A percentile compares a stretch with the other conserved stretches of the same genome.
These are phyloP conservation scores for Aegle marmelos DNA, from an alignment of 345 rosid species.

Conservation along the genomic window DNA sequence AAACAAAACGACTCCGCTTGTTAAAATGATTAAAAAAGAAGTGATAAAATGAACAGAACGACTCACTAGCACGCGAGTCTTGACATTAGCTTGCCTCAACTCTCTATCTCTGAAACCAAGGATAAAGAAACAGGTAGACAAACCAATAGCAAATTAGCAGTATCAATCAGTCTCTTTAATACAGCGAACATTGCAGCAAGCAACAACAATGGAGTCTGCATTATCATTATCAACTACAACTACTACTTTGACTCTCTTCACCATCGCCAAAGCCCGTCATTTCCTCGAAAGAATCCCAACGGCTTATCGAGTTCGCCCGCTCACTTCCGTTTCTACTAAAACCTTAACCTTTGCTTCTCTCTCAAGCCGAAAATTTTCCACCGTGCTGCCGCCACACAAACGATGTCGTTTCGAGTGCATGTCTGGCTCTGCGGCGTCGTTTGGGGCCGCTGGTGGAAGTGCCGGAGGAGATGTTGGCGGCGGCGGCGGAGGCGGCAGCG, in stretches of 20 bases:
- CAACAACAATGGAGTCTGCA: conserved; percentile 44
- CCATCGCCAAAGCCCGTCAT: conserved; percentile 52
- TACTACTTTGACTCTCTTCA: conserved; percentile 36
- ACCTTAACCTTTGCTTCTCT: conserved; percentile 4
- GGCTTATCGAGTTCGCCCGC: conserved; percentile 9
- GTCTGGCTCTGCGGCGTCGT: conserved; percentile 50
- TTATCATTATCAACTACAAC: conserved; percentile 31
- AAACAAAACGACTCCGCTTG: no score
- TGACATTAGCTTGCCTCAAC: no score
- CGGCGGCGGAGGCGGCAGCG: conserved; percentile 33
- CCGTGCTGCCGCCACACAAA: conserved; percentile 26
- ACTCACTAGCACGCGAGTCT: no score
- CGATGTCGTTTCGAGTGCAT: conserved; percentile 47
- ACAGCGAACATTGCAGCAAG: not conserved
- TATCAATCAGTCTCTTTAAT: not conserved
- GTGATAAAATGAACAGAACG: no score
- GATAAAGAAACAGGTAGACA: not conserved
- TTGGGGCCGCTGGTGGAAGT: conserved; percentile 41
- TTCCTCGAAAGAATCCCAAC: conserved; percentile 10
- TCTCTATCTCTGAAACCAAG: not conserved
- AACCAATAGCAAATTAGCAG: not conserved
- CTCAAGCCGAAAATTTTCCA: conserved; percentile 15
- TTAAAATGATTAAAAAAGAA: no score
- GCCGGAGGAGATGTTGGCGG: conserved; percentile 50
- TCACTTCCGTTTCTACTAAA: conserved; percentile 14